Base-by-base conservation (phyloP, 305 asterid genomes). In the Fraxinus sp. region DNA sequence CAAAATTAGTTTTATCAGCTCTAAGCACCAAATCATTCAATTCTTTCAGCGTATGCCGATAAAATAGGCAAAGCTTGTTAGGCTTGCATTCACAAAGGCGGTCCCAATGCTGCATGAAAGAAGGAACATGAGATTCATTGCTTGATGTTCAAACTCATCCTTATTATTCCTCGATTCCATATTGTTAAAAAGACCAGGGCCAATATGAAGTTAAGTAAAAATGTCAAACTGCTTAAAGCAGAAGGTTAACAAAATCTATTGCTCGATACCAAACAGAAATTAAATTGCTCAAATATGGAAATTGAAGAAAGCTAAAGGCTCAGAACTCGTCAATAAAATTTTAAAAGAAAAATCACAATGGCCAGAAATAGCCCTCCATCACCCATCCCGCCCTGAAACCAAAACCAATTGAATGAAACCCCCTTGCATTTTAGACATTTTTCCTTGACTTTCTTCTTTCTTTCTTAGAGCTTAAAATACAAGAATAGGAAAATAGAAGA, bases 51-150 rank as follows among this genome's bases (percentile, higher is more conserved):
- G 92, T 88, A 87, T 93, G 94, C 78, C 99, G 98, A 87, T 91
- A 96, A 33, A 89, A 93, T 85, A 96, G 95, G 79, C 91, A 78
- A 80, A 80, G 97, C 82, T 91, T 92, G 87, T 85, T 86, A 68
- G 98, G 88, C 86, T 91, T 91, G 90, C 99, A 96, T 85, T 94
- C 99, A 85, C 99, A 96, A 77, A 96, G 95, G 87, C 93, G 94
- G 86, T 93, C 92, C 94, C 94, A 94, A 81, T 96, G 99, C 99
- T 96, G 91, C 93, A 91, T 80, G 80, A 85, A 84, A 82, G 9
- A 72, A 70, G 82, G 41, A 80, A 77, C 26, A 78, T 80, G 74
- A 83, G 84, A 73, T 59, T 22, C 77, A 82, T 32, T 78, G 83
- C 66, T 64, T 52, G 68, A 83, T 83, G 84, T 59, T 68, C 75